These are phyloP conservation scores for Ploettnerulaceae sp. DNA, from an alignment of 2,329 filamentous ascomycete species.

Conservation along the genomic window DNA sequence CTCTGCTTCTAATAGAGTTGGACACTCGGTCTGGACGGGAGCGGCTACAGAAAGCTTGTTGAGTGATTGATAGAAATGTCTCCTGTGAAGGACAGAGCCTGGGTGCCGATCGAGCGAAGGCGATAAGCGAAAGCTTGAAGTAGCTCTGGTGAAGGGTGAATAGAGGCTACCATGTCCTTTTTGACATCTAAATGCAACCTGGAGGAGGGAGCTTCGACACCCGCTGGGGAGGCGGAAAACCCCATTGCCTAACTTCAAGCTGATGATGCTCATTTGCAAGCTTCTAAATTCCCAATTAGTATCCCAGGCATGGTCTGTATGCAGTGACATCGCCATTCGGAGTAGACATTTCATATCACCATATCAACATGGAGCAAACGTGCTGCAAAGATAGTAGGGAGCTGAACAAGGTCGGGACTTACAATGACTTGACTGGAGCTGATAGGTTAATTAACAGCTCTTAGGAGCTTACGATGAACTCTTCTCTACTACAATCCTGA, in stretches of 20 bases:
- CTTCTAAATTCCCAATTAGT: no score
- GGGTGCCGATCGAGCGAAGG: not conserved
- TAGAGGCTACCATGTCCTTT: not conserved
- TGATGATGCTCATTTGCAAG: not conserved
- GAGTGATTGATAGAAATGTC: not conserved
- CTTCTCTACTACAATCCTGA: no score
- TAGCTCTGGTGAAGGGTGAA: not conserved
- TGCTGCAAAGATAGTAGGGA: no score
- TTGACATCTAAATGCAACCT: constrained; percentile 1
- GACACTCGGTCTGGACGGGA: not conserved
- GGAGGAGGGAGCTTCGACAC: constrained; percentile 7
- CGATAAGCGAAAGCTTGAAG: not conserved
- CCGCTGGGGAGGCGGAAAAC: constrained; percentile 13
- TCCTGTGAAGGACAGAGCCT: not conserved
- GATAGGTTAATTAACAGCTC: no score
- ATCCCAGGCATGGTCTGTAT: no score
- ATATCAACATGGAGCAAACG: no score
- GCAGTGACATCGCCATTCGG: no score
- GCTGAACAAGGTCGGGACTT: no score
- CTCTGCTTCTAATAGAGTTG: not conserved
- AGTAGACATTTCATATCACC: no score
- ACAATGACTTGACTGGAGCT: no score
- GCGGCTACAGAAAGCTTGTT: not conserved
- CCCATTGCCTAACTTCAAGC: not conserved
- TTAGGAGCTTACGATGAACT: no score